Evolutionary conservation across 768 basidiomycete species (phyloP).

Genomic region (Sporobolomyces roseus): DNA sequence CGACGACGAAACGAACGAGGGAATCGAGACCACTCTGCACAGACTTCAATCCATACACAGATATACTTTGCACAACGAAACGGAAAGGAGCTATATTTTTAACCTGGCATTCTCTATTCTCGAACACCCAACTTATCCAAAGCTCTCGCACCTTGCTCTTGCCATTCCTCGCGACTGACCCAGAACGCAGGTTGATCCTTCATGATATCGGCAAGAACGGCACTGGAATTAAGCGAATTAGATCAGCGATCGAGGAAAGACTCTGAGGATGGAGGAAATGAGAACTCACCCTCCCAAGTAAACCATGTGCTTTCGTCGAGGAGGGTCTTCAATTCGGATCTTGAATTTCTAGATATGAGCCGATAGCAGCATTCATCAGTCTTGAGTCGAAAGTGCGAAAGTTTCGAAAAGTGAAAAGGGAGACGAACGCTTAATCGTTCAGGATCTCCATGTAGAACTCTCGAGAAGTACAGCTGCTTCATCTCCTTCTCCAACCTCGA

Average conservation of each 20-base stretch:
- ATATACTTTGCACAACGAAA: neutral
- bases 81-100: neutral
- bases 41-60: too few relatives aligned
- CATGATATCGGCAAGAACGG: conserved; percentile 87
- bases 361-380: neutral
- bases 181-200: conserved; percentile 89
- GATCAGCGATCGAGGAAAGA: neutral
- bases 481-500: conserved; percentile 97
- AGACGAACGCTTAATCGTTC: conserved; percentile 74
- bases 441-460: conserved; percentile 79
- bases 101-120: conserved; percentile 17
- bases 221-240: neutral
- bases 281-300: conserved; percentile 94
- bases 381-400: neutral
- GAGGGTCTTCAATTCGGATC: conserved; percentile 96
- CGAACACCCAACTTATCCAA: conserved; percentile 71
- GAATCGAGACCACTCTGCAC: too few relatives aligned
- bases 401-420: neutral
- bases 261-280: neutral
- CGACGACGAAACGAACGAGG: neutral
- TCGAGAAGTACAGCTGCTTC: conserved; percentile 94
- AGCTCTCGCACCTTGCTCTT: conserved; percentile 74
- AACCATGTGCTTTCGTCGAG: conserved; percentile 94
- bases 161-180: conserved; percentile 92
- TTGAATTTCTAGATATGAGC: conserved; percentile 85